Evolutionary conservation across 169 alveolate species (phyloP), one percentile per base, ranked within the genome.

Genomic region (Plasmodium relictum): DNA sequence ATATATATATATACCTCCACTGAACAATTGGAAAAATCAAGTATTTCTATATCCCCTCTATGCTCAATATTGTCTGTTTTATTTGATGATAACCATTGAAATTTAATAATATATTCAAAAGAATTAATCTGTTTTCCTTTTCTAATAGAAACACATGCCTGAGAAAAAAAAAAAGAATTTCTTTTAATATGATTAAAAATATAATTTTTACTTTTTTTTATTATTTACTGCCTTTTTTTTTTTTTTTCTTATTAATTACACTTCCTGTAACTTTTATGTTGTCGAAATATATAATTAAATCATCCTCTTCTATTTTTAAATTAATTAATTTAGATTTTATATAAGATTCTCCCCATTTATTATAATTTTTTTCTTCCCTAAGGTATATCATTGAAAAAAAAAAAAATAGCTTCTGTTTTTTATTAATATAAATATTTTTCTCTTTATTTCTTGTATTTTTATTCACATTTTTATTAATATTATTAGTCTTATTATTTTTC

Each of bases 311-410:
- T 50, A 76, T 42, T 62, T 63, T 76, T 58, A 76, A 63, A 76
- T 76, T 52, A 37, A 26, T 62, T 66, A 76, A 62, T 45, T 76
- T 76, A 44, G 22, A 62, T 54, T 76, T 56, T 62, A 76, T 76
- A 41, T 76, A 76, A 37, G 88, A 45, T 37, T 76, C 73, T 0
- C 76, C 74, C 88, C 88, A 76, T 76, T 76, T 76, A 45, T 63
- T 63, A 42, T 76, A 76, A 56, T 76, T 76, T 54, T 63, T 76
- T 45, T 76, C 88, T 45, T 76, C 88, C 88, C 88, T 76, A 56
- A 6, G 0, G 37, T n/a, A 12, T 59, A 48, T 10, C 58, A 44
- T 2, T 12, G 26, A 4, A 44, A 62, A n/a, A 14, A 44, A 42
- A 52, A 22, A 20, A 42, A 22, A 45, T 18, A 9, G 4, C 4